Evolutionary conservation across 352 stramenopile species (phyloP).

Genomic region (Globisporangium sylvaticum): DNA sequence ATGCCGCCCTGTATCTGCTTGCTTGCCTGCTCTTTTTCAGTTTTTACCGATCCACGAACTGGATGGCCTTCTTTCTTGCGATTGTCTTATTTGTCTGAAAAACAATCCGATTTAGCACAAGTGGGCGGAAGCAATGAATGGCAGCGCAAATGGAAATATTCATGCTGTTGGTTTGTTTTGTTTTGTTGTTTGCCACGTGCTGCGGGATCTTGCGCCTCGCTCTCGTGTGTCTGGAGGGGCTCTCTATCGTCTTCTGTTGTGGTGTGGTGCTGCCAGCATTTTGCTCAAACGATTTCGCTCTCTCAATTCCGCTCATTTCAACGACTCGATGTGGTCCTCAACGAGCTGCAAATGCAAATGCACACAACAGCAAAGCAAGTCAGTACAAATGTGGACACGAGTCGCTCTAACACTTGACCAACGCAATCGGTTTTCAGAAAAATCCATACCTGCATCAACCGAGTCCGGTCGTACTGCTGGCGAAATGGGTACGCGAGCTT

Average conservation of each 20-base stretch:
- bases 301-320: conserved; percentile 2
- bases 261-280: no score
- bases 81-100: not conserved
- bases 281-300: not conserved
- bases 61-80: no score
- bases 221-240: not conserved
- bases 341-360: conserved; percentile 1
- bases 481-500: conserved; percentile 67
- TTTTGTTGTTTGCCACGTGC: not conserved
- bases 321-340: conserved; percentile 9
- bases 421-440: not conserved
- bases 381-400: not conserved
- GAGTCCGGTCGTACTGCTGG: conserved; percentile 51
- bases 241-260: not conserved
- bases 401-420: not conserved
- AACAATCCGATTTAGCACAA: not conserved
- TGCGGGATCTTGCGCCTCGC: not conserved
- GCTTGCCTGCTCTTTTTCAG: no score
- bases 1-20: no score
- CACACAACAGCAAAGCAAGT: not conserved
- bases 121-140: not conserved
- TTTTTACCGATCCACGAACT: no score
- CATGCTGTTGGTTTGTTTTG: not conserved
- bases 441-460: conserved; percentile 61
- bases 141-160: not conserved